Percentiles rank a stretch among this genome's conserved stretches.
phyloP scores from a whole-genome alignment of 768 basidiomycete species.

The Leccinum rimulosum region DNA sequence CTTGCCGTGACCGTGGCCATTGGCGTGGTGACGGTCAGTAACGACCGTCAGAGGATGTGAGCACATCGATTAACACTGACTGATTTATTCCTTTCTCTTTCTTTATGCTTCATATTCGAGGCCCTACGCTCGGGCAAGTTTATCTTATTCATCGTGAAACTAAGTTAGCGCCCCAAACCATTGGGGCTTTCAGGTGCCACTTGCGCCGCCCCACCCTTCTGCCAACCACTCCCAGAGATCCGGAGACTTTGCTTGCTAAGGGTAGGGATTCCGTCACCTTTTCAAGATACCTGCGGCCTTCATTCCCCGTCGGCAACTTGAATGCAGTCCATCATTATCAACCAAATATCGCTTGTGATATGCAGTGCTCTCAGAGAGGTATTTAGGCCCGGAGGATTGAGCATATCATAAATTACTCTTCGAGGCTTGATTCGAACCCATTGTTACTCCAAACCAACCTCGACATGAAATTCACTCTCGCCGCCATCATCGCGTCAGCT shows the following conservation, averaged over 20 bases:
- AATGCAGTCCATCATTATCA: not conserved
- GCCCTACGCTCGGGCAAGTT: too few species aligned
- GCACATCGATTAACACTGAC: too few species aligned
- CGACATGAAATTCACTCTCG: slow-evolving; percentile 1
- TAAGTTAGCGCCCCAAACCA: too few species aligned
- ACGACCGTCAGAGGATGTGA: too few species aligned
- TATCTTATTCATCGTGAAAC: too few species aligned
- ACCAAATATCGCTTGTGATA: not conserved
- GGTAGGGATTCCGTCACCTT: not conserved
- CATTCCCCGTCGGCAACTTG: not conserved
- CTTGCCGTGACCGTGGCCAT: too few species aligned
- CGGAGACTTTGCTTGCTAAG: not conserved
- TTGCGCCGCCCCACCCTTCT: not conserved
- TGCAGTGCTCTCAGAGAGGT: slow-evolving; percentile 1
- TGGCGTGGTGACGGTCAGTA: too few species aligned
- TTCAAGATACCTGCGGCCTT: slow-evolving; percentile 1
- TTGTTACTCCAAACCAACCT: not conserved
- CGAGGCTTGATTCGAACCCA: not conserved
- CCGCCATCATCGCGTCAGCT: slow-evolving; percentile 8
- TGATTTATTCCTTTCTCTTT: too few species aligned
- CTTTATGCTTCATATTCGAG: too few species aligned
- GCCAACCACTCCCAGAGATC: not conserved
- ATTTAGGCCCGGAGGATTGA: slow-evolving; percentile 11
- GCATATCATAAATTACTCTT: not conserved
- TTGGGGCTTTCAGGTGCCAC: not conserved